These are phyloP conservation scores for Naematelia aurantialba DNA, from an alignment of 768 basidiomycete genomes.

Conservation along the genomic window DNA sequence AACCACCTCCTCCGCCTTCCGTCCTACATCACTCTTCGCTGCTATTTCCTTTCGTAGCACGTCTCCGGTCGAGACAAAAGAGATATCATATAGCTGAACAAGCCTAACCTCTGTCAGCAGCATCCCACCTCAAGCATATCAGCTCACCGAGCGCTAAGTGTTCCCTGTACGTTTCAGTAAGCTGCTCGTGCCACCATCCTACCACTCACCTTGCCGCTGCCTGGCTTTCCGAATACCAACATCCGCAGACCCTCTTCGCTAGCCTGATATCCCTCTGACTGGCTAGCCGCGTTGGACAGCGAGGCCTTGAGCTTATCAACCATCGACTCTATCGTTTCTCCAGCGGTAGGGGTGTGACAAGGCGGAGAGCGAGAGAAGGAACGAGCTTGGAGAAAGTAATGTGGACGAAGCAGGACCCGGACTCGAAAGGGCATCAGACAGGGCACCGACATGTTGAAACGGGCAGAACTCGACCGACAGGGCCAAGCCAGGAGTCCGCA, in stretches of 20 bases:
- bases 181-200: neutral
- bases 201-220: conserved; percentile 39
- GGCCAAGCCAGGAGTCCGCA: no score
- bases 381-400: neutral
- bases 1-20: conserved; percentile 46
- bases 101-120: conserved; percentile 27
- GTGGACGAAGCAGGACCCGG: neutral
- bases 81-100: conserved; percentile 49
- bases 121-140: neutral
- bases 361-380: neutral
- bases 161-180: conserved; percentile 27
- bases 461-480: neutral
- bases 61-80: conserved; percentile 51
- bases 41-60: conserved; percentile 50
- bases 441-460: neutral
- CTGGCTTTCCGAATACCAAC: conserved; percentile 52
- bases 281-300: conserved; percentile 1
- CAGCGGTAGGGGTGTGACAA: neutral
- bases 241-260: conserved; percentile 40
- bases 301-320: conserved; percentile 4
- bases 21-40: conserved; percentile 42
- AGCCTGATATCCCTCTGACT: conserved; percentile 2
- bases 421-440: neutral
- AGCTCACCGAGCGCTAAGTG: conserved; percentile 38
- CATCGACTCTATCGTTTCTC: neutral